These are phyloP conservation scores for Lineolata rhizophorae DNA, from an alignment of 495 filamentous ascomycete genomes.

Conservation along the genomic window DNA sequence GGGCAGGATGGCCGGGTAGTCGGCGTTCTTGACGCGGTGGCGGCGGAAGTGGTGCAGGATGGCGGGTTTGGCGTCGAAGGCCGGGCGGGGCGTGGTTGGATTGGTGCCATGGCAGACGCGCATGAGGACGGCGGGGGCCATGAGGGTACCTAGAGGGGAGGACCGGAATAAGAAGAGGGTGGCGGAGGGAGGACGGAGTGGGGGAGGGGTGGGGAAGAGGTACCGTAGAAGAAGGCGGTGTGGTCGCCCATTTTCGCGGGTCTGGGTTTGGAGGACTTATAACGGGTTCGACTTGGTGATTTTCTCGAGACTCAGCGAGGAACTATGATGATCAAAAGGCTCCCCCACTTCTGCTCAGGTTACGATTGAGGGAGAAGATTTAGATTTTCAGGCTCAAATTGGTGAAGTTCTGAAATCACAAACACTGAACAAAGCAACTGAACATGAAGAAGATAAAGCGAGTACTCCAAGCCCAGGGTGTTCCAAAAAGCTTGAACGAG, in stretches of 20 bases:
- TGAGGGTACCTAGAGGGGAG: conserved; percentile 29
- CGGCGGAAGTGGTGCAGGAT: conserved; percentile 51
- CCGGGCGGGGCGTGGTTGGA: conserved; percentile 17
- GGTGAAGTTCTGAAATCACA: no score
- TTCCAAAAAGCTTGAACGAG: no score
- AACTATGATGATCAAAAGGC: background rate
- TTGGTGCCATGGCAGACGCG: conserved; percentile 51
- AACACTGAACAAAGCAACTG: no score
- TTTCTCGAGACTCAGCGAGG: background rate
- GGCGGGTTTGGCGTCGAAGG: conserved; percentile 47
- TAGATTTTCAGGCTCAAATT: no score
- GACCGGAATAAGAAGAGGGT: background rate
- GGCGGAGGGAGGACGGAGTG: background rate
- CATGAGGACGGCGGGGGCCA: conserved; percentile 64
- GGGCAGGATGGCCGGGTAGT: conserved; percentile 70
- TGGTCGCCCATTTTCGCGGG: conserved; percentile 10
- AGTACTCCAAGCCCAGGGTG: no score
- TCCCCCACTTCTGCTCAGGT: no score
- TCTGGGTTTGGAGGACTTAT: background rate
- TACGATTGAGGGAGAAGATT: no score
- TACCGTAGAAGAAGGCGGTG: conserved; percentile 46
- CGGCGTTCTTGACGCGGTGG: conserved; percentile 39
- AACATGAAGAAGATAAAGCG: no score
- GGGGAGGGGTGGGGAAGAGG: background rate
- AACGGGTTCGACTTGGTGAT: background rate